Percentiles rank a stretch among this genome's conserved stretches.
Conservation (phyloP, 352 stramenopile genomes). For the Phytophthora hibernalis region DNA sequence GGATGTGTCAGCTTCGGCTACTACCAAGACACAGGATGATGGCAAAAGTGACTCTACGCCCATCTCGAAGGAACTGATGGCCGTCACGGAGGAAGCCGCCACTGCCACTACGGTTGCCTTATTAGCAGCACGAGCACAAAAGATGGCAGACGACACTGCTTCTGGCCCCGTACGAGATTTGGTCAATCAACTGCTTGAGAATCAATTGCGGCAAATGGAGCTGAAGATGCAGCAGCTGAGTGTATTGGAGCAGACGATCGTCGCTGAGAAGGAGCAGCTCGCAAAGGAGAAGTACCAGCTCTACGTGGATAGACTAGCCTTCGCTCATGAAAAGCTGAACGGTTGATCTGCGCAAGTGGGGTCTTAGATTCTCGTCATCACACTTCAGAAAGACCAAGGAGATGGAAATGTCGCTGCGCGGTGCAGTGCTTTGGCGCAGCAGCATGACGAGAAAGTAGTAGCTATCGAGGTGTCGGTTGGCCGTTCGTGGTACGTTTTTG, state of each 20-base stretch:
- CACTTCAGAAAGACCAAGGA: neutral
- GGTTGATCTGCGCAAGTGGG: conserved; percentile 17
- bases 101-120: conserved; percentile 68
- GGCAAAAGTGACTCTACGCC: conserved; percentile 1
- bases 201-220: conserved; percentile 79
- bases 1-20: conserved; percentile 15
- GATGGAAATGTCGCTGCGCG: neutral
- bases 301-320: conserved; percentile 76
- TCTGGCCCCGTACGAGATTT: conserved; percentile 56
- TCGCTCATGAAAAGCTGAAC: conserved; percentile 61
- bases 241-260: conserved; percentile 62
- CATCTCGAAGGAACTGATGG: conserved; percentile 62
- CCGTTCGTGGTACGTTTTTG: conserved; percentile 16
- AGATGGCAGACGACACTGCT: conserved; percentile 52
- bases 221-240: conserved; percentile 78
- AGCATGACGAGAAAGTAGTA: neutral
- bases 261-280: conserved; percentile 66
- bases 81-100: conserved; percentile 69
- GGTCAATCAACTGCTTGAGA: conserved; percentile 67
- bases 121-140: conserved; percentile 58
- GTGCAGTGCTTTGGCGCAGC: neutral
- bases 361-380: neutral
- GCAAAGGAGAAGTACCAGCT: conserved; percentile 71
- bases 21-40: conserved; percentile 4
- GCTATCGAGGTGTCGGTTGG: conserved; percentile 17